phyloP scores from a whole-genome alignment of 768 basidiomycete genomes.

The Galerina marginata region DNA sequence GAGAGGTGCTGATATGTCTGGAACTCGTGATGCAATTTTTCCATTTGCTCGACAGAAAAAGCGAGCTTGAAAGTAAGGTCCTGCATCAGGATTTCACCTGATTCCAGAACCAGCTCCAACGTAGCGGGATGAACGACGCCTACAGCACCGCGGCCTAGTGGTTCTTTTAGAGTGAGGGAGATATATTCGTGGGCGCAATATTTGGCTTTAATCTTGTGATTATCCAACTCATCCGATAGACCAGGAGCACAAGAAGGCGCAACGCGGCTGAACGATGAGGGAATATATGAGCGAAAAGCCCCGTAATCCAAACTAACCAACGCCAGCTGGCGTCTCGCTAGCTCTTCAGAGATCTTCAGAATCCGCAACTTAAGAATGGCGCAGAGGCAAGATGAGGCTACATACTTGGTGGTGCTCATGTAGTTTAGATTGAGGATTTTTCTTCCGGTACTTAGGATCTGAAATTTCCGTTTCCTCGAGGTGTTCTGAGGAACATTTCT shows the following conservation, averaged over 20 bases:
- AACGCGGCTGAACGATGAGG: conserved; percentile 4
- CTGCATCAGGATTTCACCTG: not conserved
- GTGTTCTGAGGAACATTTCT: not conserved
- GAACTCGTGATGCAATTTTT: conserved; percentile 14
- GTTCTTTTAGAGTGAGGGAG: conserved; percentile 4
- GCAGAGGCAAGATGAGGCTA: not conserved
- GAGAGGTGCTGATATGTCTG: not conserved
- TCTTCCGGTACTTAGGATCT: not conserved
- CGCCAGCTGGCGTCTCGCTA: not conserved
- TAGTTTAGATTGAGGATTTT: not conserved
- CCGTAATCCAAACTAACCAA: conserved; percentile 6
- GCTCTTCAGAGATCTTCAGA: not conserved
- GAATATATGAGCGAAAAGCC: not conserved
- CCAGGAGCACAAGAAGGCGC: not conserved
- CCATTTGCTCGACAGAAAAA: conserved; percentile 3
- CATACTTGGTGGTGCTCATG: not conserved
- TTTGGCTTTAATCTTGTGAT: not conserved
- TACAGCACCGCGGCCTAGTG: conserved; percentile 11
- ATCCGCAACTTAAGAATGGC: no score
- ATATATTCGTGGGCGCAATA: not conserved
- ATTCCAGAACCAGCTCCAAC: not conserved
- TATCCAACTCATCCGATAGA: not conserved
- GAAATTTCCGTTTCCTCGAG: not conserved
- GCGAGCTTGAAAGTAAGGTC: conserved; percentile 20
- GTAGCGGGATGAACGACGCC: conserved; percentile 13